These are phyloP conservation scores for Emiliania huxleyi DNA, from an alignment of 78 protist species.

Conservation along the genomic window DNA sequence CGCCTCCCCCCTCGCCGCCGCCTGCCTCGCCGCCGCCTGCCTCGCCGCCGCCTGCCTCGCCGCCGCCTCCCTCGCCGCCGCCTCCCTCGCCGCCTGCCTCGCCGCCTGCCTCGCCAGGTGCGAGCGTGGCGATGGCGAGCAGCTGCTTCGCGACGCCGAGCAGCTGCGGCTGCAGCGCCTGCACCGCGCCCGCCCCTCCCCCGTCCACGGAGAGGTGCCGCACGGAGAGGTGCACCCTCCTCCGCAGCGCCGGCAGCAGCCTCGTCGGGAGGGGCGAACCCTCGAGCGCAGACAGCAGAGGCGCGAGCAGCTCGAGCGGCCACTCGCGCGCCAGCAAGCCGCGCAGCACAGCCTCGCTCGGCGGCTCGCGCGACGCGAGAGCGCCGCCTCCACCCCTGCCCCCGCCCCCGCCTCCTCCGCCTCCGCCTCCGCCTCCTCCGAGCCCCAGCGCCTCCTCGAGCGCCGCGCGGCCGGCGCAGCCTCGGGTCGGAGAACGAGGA, in stretches of 20 bases:
- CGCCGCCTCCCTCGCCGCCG: neutral
- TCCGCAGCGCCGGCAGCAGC: no score
- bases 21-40: neutral
- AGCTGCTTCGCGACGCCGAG: neutral
- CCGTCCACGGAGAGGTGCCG: neutral
- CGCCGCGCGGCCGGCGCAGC: no score
- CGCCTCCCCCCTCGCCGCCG: neutral
- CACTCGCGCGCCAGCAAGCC: neutral
- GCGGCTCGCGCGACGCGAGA: neutral
- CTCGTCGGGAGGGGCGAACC: no score
- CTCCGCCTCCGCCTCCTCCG: neutral
- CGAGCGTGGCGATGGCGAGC: neutral
- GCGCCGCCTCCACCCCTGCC: neutral
- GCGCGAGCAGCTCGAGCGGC: no score
- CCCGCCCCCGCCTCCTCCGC: neutral
- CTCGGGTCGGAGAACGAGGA: no score
- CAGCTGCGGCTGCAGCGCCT: neutral
- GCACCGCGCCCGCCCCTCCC: neutral
- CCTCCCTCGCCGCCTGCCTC: neutral
- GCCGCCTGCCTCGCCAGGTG: neutral
- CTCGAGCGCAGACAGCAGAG: neutral
- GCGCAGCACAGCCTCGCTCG: neutral
- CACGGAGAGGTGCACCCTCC: neutral
- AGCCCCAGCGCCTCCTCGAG: no score
- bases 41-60: neutral